Percentiles rank a stretch among this genome's conserved stretches.
phyloP scores from a whole-genome alignment of 345 rosid species.

The Populus simonii region DNA sequence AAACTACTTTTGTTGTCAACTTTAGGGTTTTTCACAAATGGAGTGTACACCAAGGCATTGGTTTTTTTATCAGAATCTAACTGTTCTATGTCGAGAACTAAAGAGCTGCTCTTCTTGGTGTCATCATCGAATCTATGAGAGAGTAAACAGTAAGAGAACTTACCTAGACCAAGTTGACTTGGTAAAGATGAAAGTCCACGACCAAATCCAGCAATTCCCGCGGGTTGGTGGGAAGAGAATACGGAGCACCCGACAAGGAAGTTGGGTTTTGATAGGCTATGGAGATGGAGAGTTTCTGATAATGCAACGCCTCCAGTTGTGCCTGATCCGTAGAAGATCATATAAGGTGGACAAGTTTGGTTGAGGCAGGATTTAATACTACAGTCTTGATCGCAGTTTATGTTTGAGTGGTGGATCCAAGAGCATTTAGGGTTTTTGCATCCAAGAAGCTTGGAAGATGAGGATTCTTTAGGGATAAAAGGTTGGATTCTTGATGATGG shows the following conservation, averaged over 20 bases:
- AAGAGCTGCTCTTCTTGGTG: slow-evolving; percentile 13
- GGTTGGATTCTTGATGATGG: slow-evolving; percentile 3
- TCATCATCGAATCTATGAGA: slow-evolving; percentile 41
- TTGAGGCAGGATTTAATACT: slow-evolving; percentile 16
- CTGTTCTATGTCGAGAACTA: slow-evolving; percentile 20
- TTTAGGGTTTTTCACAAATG: slow-evolving; percentile 28
- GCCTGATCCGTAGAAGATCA: slow-evolving; percentile 39
- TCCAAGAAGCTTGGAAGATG: slow-evolving; percentile 32
- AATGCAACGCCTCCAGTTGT: slow-evolving; percentile 33
- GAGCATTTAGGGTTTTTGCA: slow-evolving; percentile 44
- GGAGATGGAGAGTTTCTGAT: slow-evolving; percentile 34
- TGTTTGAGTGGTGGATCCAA: slow-evolving; percentile 29
- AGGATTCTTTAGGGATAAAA: slow-evolving; percentile 35
- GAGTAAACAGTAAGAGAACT: slow-evolving; percentile 44
- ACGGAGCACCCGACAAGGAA: slow-evolving; percentile 47
- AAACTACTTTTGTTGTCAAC: slow-evolving; percentile 3
- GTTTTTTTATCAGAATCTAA: slow-evolving; percentile 29
- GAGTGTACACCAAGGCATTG: slow-evolving; percentile 27
- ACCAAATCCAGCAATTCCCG: slow-evolving; percentile 44
- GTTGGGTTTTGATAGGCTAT: slow-evolving; percentile 4
- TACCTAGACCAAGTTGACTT: slow-evolving; percentile 30
- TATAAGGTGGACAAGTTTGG: slow-evolving; percentile 37
- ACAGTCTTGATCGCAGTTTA: slow-evolving; percentile 20
- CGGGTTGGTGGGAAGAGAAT: slow-evolving; percentile 32
- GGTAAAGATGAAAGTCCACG: slow-evolving; percentile 38